These are phyloP conservation scores for Metschnikowia colocasiae DNA, from an alignment of 805 yeast genomes.

Conservation along the genomic window DNA sequence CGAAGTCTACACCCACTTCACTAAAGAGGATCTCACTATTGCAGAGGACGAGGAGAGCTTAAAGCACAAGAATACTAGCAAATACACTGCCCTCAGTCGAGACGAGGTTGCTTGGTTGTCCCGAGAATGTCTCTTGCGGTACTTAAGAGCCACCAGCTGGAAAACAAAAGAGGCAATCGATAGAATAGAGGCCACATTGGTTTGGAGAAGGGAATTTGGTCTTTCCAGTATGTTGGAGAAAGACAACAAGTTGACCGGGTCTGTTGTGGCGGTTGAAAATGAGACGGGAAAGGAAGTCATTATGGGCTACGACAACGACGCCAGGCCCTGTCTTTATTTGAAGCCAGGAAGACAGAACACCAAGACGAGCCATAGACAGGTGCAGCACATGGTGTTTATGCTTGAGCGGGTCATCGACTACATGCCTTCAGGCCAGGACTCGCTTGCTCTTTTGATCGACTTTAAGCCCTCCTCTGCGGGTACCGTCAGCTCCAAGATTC, in stretches of 20 bases:
- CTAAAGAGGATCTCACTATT: constrained; percentile 45
- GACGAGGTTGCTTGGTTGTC: constrained; percentile 90
- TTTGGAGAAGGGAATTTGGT: constrained; percentile 95
- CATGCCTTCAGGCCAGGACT: constrained; percentile 97
- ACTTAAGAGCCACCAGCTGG: constrained; percentile 95
- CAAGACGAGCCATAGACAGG: constrained; percentile 82
- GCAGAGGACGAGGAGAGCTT: constrained; percentile 49
- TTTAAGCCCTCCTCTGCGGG: constrained; percentile 74
- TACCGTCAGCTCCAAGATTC: constrained; percentile 61
- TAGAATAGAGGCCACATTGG: constrained; percentile 71
- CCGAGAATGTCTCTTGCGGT: constrained; percentile 84
- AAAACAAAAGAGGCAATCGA: constrained; percentile 61
- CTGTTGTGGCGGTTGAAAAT: constrained; percentile 60
- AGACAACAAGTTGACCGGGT: constrained; percentile 51
- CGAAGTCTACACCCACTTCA: constrained; percentile 63
- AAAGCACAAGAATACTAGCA: constrained; percentile 35
- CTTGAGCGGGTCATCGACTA: constrained; percentile 87
- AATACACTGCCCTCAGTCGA: constrained; percentile 24
- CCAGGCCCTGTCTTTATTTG: constrained; percentile 88
- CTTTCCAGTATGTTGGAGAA: constrained; percentile 39
- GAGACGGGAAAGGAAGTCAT: constrained; percentile 91
- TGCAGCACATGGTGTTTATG: constrained; percentile 92
- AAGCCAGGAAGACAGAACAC: constrained; percentile 97
- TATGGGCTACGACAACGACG: constrained; percentile 84
- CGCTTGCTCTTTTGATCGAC: constrained; percentile 86